Conservation (phyloP, 495 filamentous ascomycete species). For the Xylaria curta region DNA sequence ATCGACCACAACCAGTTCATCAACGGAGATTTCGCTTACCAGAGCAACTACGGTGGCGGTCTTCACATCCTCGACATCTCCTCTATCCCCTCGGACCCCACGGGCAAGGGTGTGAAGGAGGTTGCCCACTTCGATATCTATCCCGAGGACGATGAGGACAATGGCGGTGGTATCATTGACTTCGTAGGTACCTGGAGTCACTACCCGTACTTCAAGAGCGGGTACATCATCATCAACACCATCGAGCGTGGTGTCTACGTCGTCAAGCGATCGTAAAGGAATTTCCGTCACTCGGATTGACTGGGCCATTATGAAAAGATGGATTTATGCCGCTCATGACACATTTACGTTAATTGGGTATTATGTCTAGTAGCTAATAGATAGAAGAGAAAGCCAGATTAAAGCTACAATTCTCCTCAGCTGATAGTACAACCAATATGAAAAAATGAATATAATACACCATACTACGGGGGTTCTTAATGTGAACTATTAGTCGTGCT, state of each 20-base stretch:
- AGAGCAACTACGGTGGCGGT: conserved; percentile 65
- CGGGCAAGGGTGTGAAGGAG: conserved; percentile 57
- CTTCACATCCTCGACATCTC: conserved; percentile 63
- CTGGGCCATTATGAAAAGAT: neutral
- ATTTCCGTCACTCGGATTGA: neutral
- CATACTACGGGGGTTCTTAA: neutral
- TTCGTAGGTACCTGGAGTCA: conserved; percentile 65
- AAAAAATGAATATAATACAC: neutral
- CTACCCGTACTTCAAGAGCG: conserved; percentile 64
- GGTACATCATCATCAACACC: conserved; percentile 63
- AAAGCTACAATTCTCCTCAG: neutral
- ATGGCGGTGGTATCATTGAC: conserved; percentile 54
- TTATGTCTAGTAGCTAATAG: conserved; percentile 17
- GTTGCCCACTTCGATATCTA: conserved; percentile 65
- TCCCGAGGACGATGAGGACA: conserved; percentile 61
- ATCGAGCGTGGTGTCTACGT: conserved; percentile 66
- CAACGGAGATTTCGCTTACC: conserved; percentile 58
- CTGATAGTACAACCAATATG: neutral
- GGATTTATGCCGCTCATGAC: conserved; percentile 6
- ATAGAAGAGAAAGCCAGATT: conserved; percentile 11
- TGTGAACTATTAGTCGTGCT: neutral
- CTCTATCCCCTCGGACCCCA: conserved; percentile 59
- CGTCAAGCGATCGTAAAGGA: conserved; percentile 44
- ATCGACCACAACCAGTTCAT: conserved; percentile 72
- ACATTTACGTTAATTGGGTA: conserved; percentile 23